Conservation (phyloP, 768 basidiomycete species). For the Agrocybe praecox region DNA sequence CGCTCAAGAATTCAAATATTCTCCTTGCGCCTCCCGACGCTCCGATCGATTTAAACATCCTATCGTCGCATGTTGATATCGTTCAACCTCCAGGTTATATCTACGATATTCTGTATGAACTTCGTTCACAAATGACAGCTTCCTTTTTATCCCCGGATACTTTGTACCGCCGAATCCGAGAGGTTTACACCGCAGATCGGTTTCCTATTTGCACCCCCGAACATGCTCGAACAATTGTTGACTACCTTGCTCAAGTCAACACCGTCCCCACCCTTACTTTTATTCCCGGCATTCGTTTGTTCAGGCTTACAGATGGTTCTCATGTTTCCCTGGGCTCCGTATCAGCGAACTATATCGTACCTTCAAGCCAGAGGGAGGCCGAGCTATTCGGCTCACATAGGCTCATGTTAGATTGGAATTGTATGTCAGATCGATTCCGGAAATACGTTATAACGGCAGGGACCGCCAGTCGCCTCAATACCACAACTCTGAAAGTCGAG, state of each 20-base stretch:
- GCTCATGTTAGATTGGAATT: slow-evolving; percentile 5
- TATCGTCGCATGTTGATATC: slow-evolving; percentile 5
- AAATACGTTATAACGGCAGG: not conserved
- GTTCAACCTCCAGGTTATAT: slow-evolving; percentile 12
- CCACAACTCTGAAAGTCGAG: not conserved
- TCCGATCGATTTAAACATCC: not conserved
- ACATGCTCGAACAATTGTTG: slow-evolving; percentile 1
- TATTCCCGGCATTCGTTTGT: slow-evolving; percentile 9
- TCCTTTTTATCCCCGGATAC: slow-evolving; percentile 4
- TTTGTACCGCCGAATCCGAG: not conserved
- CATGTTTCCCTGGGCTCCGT: not conserved
- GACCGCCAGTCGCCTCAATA: not conserved
- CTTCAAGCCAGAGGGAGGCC: not conserved
- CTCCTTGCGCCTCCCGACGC: slow-evolving; percentile 5
- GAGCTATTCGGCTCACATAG: not conserved
- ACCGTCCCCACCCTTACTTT: not conserved
- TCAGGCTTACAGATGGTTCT: slow-evolving; percentile 2
- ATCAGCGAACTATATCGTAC: slow-evolving; percentile 1
- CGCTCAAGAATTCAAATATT: slow-evolving; percentile 5
- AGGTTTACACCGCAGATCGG: not conserved
- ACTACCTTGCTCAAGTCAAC: slow-evolving; percentile 7
- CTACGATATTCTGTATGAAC: not conserved
- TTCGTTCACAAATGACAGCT: not conserved
- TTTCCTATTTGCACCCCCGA: not conserved
- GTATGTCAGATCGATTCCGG: slow-evolving; percentile 2